These are phyloP conservation scores for Amaranthus cruentus DNA, from an alignment of 148 eudicot species.

Conservation along the genomic window DNA sequence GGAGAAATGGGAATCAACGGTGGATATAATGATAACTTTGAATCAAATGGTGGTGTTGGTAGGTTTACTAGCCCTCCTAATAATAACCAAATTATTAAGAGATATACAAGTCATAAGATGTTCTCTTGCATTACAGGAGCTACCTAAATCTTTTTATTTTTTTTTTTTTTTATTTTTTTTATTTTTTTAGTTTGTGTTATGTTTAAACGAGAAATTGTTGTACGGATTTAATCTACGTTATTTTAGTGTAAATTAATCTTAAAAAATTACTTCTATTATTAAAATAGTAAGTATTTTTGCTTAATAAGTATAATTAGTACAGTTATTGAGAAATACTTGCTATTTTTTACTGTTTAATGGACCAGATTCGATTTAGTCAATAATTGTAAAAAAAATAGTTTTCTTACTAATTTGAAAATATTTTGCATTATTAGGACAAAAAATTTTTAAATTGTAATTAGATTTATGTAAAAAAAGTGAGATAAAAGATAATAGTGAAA, in stretches of 20 bases:
- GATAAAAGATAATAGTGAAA: background rate
- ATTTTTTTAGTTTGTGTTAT: background rate
- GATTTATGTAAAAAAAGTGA: no score
- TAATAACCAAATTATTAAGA: constrained; percentile 25
- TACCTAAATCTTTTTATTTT: background rate
- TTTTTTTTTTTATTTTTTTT: background rate
- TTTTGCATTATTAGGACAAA: no score
- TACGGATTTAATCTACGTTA: no score
- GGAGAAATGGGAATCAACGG: constrained; percentile 14
- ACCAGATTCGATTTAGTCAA: background rate
- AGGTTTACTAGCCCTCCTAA: constrained; percentile 5
- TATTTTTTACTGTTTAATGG: no score
- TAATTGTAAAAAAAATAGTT: constrained; percentile 7
- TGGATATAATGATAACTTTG: background rate
- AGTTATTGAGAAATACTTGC: no score
- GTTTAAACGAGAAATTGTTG: background rate
- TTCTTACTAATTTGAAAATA: background rate
- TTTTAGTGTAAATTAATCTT: no score
- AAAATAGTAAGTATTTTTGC: no score
- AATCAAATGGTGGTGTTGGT: background rate
- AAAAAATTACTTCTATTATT: no score
- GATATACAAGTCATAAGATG: constrained; percentile 44
- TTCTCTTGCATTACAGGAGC: constrained; percentile 46
- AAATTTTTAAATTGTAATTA: no score
- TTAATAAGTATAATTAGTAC: no score